Conservation (phyloP, 2,329 filamentous ascomycete species). For the Beauveria sp. region DNA sequence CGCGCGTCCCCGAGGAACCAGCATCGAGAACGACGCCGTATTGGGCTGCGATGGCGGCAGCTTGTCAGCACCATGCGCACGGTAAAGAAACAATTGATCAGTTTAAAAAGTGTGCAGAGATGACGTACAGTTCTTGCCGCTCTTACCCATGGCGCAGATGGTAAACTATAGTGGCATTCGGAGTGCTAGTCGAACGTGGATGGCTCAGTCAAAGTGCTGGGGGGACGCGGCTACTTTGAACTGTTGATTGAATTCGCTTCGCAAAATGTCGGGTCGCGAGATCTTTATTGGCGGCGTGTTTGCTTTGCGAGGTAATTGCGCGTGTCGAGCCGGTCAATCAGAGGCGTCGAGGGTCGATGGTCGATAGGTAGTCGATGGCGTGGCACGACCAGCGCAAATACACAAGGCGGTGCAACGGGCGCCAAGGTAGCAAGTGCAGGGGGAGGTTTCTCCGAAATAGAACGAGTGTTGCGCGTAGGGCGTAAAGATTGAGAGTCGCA, state of each 20-base stretch:
- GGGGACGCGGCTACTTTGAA: not conserved
- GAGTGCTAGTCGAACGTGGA: not conserved
- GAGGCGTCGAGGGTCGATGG: not conserved
- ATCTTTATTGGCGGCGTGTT: not conserved
- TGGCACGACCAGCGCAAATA: constrained; percentile 3
- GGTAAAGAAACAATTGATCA: not conserved
- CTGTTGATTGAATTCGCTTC: not conserved
- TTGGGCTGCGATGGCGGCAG: constrained; percentile 36
- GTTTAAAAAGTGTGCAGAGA: not conserved
- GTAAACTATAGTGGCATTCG: not conserved
- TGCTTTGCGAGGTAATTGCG: not conserved
- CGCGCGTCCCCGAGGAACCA: constrained; percentile 90
- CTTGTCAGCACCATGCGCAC: not conserved
- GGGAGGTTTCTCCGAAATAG: constrained; percentile 6
- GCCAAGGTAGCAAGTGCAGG: not conserved
- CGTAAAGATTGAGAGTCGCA: constrained; percentile 13
- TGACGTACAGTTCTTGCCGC: constrained; percentile 26
- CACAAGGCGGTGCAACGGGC: not conserved
- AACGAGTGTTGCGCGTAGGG: constrained; percentile 9
- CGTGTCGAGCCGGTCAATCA: not conserved
- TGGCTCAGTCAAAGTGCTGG: not conserved
- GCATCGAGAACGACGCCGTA: constrained; percentile 97
- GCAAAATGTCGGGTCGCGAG: too few relatives aligned
- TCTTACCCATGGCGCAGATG: constrained; percentile 7
- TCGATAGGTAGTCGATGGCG: not conserved